Evolutionary conservation across 257 asterid species (phyloP), one percentile per base, ranked within the genome.

Genomic region (Solanum virginianum): DNA sequence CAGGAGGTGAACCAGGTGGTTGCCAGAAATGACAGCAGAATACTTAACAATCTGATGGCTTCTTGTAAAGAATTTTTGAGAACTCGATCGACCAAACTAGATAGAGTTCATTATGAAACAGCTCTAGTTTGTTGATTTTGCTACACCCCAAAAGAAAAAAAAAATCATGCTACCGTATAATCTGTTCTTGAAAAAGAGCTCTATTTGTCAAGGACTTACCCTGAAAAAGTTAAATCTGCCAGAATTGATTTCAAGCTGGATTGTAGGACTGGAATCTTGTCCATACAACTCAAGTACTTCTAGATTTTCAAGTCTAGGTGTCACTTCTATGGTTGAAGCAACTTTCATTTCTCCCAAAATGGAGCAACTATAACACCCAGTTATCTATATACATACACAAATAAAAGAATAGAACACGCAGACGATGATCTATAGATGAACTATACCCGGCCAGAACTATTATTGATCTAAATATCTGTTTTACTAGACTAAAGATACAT

Each of bases 31-130:
- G 91, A 89, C 71, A 89, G 88, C 84, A 81, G 85, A 14, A 89
- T 90, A 56, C 87, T 94, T 72, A 81, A 85, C 85, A 89, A 90
- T 80, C 90, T 95, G 45, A 65, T 88, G 74, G 85, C 85, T 81
- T 93, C 97, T 54, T 93, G 94, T 87, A 87, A 87, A 84, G 95
- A 91, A 80, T 85, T 86, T 85, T 84, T 89, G 66, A 88, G 89
- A 49, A 88, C 54, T 39, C 85, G 66, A 79, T 80, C 82, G 54
- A 45, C 39, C 16, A 84, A 84, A 72, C 41, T 85, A n/a, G 72
- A 85, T 16, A 20, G 80, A 45, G 51, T 83, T 47, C 47, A 10
- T 7, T 47, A 80, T 10, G 49, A 77, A 77, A 26, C 65, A 77
- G 45, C 65, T 77, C 65, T 53, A 26, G 47, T 77, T 77, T 51